Percentiles rank a stretch among this genome's conserved stretches.
phyloP scores from a whole-genome alignment of 225 moss, liverwort and hornwort species.

The Physcomitrium patens region DNA sequence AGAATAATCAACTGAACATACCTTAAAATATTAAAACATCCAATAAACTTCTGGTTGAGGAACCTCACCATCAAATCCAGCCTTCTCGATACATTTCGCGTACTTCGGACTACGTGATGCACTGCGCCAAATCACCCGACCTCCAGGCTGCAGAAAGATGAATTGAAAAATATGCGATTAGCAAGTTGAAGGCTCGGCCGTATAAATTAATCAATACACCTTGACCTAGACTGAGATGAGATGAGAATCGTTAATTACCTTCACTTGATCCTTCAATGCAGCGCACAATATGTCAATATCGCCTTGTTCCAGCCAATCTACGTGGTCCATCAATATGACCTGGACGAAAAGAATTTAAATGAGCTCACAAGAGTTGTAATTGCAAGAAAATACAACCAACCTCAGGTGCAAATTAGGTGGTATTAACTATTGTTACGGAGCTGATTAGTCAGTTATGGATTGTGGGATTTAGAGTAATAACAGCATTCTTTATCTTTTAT shows the following conservation, averaged over 20 bases:
- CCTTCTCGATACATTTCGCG: slow-evolving; percentile 74
- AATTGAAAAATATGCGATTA: background rate
- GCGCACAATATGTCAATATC: slow-evolving; percentile 87
- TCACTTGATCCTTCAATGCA: slow-evolving; percentile 81
- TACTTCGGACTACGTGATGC: slow-evolving; percentile 90
- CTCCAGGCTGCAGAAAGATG: slow-evolving; percentile 69
- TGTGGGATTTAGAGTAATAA: too few relatives aligned
- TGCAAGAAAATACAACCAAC: background rate
- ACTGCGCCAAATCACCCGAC: slow-evolving; percentile 98
- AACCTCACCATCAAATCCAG: slow-evolving; percentile 81
- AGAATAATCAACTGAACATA: too few relatives aligned
- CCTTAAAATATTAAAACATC: background rate
- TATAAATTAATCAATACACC: too few relatives aligned
- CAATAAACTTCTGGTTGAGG: background rate
- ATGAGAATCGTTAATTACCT: slow-evolving; percentile 50
- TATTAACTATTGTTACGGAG: background rate
- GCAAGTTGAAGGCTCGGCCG: too few relatives aligned
- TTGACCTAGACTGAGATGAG: background rate
- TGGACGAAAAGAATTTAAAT: slow-evolving; percentile 27
- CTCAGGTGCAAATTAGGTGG: background rate
- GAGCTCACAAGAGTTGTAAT: slow-evolving; percentile 1
- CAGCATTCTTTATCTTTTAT: background rate
- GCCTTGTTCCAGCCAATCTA: slow-evolving; percentile 91
- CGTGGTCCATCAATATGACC: slow-evolving; percentile 99
- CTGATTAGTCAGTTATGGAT: too few relatives aligned